These are phyloP conservation scores for Dendrobium chrysotoxum DNA, from an alignment of 106 monocot genomes.

Conservation along the genomic window DNA sequence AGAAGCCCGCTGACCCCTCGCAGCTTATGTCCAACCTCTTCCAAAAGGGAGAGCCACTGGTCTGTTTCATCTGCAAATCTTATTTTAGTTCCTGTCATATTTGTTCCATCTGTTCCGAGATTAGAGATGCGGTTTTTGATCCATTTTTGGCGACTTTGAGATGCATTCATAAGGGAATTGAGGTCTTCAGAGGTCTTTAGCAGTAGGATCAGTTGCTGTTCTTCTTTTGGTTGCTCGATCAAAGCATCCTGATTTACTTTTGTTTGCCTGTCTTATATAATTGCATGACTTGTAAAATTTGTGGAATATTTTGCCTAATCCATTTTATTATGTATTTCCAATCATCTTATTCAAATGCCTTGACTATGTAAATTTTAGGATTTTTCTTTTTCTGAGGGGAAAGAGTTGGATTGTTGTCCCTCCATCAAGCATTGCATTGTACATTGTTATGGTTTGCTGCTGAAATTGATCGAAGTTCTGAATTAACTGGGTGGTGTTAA, in stretches of 20 bases:
- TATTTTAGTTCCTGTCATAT: not conserved
- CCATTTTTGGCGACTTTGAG: not conserved
- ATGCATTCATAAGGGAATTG: not conserved
- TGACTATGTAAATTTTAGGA: not conserved
- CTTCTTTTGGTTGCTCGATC: not conserved
- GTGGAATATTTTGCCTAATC: not conserved
- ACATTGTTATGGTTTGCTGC: too few species aligned
- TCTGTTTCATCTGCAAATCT: constrained; percentile 14
- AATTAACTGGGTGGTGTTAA: too few species aligned
- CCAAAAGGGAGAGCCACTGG: constrained; percentile 73
- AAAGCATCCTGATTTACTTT: not conserved
- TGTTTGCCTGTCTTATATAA: not conserved
- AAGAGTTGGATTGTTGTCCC: too few species aligned
- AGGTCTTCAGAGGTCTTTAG: not conserved
- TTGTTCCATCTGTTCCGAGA: not conserved
- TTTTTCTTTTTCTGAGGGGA: too few species aligned
- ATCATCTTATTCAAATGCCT: not conserved
- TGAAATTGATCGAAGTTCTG: too few species aligned
- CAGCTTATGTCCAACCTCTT: constrained; percentile 78
- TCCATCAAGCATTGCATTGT: too few species aligned
- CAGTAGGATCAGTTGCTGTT: not conserved
- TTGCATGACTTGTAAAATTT: not conserved
- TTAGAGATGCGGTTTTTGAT: not conserved
- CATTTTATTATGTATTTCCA: not conserved
- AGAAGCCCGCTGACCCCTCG: constrained; percentile 63